Evolutionary conservation across 1,139 yeast species (phyloP).

Genomic region (Geotrichum europaeum): DNA sequence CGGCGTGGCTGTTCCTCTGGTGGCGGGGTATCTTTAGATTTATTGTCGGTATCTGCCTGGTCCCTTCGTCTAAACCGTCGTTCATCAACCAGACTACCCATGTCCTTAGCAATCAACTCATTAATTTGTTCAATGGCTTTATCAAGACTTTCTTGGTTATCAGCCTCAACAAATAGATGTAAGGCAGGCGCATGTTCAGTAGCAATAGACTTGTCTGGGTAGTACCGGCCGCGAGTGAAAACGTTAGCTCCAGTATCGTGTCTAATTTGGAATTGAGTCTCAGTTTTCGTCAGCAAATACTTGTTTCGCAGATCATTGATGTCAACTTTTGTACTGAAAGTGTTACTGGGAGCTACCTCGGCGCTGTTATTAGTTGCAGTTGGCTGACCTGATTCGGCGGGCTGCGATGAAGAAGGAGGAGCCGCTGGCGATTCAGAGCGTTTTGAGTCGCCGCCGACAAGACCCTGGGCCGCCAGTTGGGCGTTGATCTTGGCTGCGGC

Average conservation of each 20-base stretch:
- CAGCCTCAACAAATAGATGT: conserved; percentile 33
- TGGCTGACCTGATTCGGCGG: background rate
- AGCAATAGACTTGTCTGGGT: conserved; percentile 36
- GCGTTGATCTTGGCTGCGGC: conserved; percentile 36
- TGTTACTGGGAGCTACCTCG: background rate
- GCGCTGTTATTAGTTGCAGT: background rate
- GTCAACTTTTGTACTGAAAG: conserved; percentile 27
- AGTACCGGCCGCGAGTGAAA: conserved; percentile 36
- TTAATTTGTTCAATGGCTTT: conserved; percentile 32
- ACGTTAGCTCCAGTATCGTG: conserved; percentile 34
- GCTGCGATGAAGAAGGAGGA: background rate
- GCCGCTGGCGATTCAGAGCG: background rate
- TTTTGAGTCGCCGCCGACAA: conserved; percentile 4
- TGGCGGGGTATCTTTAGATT: background rate
- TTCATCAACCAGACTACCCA: conserved; percentile 33
- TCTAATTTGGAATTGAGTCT: conserved; percentile 31
- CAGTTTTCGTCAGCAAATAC: conserved; percentile 35
- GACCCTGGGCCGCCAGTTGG: conserved; percentile 23
- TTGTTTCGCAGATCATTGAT: conserved; percentile 38
- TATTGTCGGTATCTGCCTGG: conserved; percentile 14
- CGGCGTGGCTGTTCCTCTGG: conserved; percentile 5
- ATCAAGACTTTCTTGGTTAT: conserved; percentile 29
- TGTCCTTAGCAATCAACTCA: conserved; percentile 32
- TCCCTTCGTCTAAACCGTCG: conserved; percentile 28
- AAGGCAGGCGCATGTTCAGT: conserved; percentile 35